Evolutionary conservation across 169 alveolate species (phyloP).

Genomic region (Neospora caninum): DNA sequence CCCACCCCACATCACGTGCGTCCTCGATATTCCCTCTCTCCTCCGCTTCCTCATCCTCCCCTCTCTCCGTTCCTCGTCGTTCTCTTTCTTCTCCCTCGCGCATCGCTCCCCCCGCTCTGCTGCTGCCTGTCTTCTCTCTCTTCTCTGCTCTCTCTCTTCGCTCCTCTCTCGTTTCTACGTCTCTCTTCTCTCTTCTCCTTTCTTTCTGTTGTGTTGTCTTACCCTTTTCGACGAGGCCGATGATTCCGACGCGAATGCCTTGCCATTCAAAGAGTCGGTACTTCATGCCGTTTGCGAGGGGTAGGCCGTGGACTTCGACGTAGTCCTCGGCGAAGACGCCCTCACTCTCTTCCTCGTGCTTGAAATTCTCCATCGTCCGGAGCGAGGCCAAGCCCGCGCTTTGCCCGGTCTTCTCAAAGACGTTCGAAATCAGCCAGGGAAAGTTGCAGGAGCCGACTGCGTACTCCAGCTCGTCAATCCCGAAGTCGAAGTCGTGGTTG

Average conservation of each 20-base stretch:
- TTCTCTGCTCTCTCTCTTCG: neutral
- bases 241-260: constrained; percentile 83
- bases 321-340: constrained; percentile 52
- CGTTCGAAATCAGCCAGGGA: constrained; percentile 87
- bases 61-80: neutral
- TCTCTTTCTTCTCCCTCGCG: neutral
- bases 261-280: constrained; percentile 80
- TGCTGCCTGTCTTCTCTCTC: neutral
- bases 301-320: constrained; percentile 68
- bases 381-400: neutral
- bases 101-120: neutral
- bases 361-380: neutral
- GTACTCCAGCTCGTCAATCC: constrained; percentile 84
- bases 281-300: constrained; percentile 80
- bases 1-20: too few species aligned
- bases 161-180: neutral
- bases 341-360: neutral
- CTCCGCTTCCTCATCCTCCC: neutral
- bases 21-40: too few species aligned
- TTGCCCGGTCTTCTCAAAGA: constrained; percentile 74
- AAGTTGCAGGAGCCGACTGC: constrained; percentile 77
- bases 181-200: neutral
- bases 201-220: neutral
- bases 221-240: constrained; percentile 89
- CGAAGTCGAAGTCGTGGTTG: constrained; percentile 93